Base-by-base conservation (phyloP, 306 rosid genomes). In the Hylodesmum podocarpum region DNA sequence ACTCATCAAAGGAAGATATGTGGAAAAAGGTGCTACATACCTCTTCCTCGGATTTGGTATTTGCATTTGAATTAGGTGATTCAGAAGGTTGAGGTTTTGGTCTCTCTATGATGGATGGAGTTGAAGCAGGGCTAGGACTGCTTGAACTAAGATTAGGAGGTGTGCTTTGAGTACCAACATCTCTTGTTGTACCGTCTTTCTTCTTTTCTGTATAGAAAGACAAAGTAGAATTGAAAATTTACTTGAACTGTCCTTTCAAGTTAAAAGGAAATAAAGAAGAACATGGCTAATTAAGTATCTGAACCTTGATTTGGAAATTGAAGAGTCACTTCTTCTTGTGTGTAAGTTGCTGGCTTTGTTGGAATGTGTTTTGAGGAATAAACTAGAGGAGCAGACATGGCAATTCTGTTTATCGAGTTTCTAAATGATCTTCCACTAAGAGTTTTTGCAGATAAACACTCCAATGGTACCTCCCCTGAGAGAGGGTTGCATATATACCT, bases 391-490 rank as follows among this genome's bases (percentile, higher is more conserved):
- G 95, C 97, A 53, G 97, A 95, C 80, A 89, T 88, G 51, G 97
- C 86, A 31, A 89, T 86, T 87, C 90, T 82, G 81, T 85, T 90
- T 13, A 93, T 58, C 36, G 81, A 70, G 62, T 83, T 91, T 22
- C 88, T 85, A 81, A 92, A 92, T 1, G 96, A 92, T 84, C 96
- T 92, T 78, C 90, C 99, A 78, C 97, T 91, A 1, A 88, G 91
- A 43, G 99, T 91, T 82, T 93, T 96, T 72, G 98, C 90, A 28
- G 99, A 96, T 70, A 96, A 77, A 91, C 99, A 96, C 84, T 96
- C 99, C 86, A 89, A 72, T 51, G 99, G 99, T 24, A 96, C 89
- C 25, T 92, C 94, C 39, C 99, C 99, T 3, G 99, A 96, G 72
- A 86, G 86, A 39, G 99, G 99, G 55, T 96, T 96, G 89, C 98